Conservation (phyloP, 1,139 yeast species). For the Debaryomycetaceae sp. region DNA sequence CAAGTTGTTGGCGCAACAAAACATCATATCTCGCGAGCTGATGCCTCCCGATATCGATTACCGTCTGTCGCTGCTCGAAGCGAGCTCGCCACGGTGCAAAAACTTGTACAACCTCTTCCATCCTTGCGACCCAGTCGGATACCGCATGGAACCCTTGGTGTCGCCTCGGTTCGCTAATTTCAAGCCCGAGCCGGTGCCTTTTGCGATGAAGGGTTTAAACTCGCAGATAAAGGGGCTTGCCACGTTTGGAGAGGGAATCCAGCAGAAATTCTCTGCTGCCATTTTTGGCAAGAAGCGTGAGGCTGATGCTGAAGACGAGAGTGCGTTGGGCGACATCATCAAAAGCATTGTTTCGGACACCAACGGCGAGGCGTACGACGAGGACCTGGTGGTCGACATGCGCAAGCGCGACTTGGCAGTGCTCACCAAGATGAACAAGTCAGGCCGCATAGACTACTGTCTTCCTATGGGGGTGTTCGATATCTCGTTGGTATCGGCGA, state of each 20-base stretch:
- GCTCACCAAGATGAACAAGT: conserved; percentile 49
- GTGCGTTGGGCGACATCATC: conserved; percentile 44
- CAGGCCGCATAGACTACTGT: conserved; percentile 79
- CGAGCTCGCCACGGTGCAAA: conserved; percentile 47
- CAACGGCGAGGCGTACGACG: conserved; percentile 13
- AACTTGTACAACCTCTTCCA: conserved; percentile 77
- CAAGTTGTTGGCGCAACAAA: conserved; percentile 59
- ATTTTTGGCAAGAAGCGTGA: conserved; percentile 8
- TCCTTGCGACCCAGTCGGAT: conserved; percentile 86
- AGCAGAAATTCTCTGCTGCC: conserved; percentile 42
- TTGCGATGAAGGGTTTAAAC: conserved; percentile 47
- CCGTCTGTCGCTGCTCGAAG: conserved; percentile 9
- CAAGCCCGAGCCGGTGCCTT: conserved; percentile 60
- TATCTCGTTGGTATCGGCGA: conserved; percentile 70
- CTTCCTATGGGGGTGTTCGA: conserved; percentile 80
- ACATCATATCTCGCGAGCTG: conserved; percentile 38
- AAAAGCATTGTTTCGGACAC: conserved; percentile 29
- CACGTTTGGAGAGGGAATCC: conserved; percentile 40
- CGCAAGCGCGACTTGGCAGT: conserved; percentile 25
- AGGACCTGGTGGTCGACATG: conserved; percentile 14
- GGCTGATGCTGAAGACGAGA: conserved; percentile 19
- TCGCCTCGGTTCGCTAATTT: conserved; percentile 48
- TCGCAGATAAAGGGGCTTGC: conserved; percentile 38
- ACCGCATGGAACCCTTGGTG: conserved; percentile 79
- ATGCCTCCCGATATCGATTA: conserved; percentile 18